phyloP scores from a whole-genome alignment of 352 stramenopile species.

The Aphanomyces cochlioides region DNA sequence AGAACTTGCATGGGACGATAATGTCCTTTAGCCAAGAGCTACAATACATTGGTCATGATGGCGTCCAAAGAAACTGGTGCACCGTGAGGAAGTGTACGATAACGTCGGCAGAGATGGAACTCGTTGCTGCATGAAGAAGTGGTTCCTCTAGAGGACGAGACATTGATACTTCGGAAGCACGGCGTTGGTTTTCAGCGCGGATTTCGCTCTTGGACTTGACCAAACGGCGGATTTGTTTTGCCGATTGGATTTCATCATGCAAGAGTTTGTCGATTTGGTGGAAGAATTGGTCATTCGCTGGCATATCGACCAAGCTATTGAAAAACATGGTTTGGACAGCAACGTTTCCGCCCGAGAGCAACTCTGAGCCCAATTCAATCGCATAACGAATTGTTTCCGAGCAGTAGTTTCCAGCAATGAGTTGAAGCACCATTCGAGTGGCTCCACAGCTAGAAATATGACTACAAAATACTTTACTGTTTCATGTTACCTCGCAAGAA shows the following conservation, averaged over 20 bases:
- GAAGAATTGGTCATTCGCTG: constrained; percentile 25
- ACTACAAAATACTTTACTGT: neutral
- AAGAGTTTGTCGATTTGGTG: constrained; percentile 15
- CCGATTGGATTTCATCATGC: constrained; percentile 16
- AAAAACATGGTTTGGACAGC: constrained; percentile 25
- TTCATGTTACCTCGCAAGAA: constrained; percentile 2
- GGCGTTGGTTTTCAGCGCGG: constrained; percentile 8
- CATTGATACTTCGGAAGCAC: constrained; percentile 14
- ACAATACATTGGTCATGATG: neutral
- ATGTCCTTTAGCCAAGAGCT: constrained; percentile 23
- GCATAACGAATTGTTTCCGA: neutral
- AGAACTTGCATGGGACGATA: constrained; percentile 31
- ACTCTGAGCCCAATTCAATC: neutral
- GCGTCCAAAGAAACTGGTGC: neutral
- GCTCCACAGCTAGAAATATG: constrained; percentile 10
- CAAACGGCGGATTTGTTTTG: constrained; percentile 25
- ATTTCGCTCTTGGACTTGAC: constrained; percentile 19
- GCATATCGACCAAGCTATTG: constrained; percentile 12
- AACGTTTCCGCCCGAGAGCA: constrained; percentile 29
- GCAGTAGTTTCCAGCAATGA: neutral
- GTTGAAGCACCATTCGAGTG: neutral
- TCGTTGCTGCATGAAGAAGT: neutral
- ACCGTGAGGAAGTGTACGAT: constrained; percentile 23
- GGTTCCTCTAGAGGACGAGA: neutral
- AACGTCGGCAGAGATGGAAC: constrained; percentile 3